Percentiles rank a stretch among this genome's conserved stretches.
Conservation (phyloP, 257 asterid species). For the Petunia secreta region DNA sequence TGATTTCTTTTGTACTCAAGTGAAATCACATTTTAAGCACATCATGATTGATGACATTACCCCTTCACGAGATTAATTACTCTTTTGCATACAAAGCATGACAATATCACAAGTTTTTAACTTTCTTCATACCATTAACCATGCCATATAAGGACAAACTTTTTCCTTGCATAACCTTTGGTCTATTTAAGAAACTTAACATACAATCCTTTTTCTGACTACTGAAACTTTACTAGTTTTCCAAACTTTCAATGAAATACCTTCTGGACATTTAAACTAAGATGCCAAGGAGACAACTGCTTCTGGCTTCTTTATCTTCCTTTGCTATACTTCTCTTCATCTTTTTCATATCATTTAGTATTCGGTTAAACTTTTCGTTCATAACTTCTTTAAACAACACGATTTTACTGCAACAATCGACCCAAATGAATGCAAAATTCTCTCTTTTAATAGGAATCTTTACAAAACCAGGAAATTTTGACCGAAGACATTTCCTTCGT, state of each 20-base stretch:
- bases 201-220: background rate
- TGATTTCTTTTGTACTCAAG: background rate
- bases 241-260: background rate
- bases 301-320: slow-evolving; percentile 38
- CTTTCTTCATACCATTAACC: background rate
- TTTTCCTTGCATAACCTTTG: background rate
- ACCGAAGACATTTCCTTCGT: slow-evolving; percentile 77
- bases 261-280: background rate
- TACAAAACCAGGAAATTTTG: slow-evolving; percentile 59
- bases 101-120: background rate
- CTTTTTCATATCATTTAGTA: slow-evolving; percentile 48
- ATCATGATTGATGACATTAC: background rate
- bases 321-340: slow-evolving; percentile 40
- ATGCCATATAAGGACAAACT: background rate
- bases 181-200: background rate
- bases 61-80: background rate
- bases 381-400: slow-evolving; percentile 24
- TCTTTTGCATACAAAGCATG: background rate
- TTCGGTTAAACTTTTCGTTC: slow-evolving; percentile 43
- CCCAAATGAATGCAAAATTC: slow-evolving; percentile 34
- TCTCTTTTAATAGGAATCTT: slow-evolving; percentile 65
- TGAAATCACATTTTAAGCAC: background rate
- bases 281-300: slow-evolving; percentile 31
- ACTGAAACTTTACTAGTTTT: background rate
- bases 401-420: slow-evolving; percentile 17